Percentiles rank a stretch among this genome's conserved stretches.
Conservation (phyloP, 192 early-diverging fungal species). For the Coemansia sp. region DNA sequence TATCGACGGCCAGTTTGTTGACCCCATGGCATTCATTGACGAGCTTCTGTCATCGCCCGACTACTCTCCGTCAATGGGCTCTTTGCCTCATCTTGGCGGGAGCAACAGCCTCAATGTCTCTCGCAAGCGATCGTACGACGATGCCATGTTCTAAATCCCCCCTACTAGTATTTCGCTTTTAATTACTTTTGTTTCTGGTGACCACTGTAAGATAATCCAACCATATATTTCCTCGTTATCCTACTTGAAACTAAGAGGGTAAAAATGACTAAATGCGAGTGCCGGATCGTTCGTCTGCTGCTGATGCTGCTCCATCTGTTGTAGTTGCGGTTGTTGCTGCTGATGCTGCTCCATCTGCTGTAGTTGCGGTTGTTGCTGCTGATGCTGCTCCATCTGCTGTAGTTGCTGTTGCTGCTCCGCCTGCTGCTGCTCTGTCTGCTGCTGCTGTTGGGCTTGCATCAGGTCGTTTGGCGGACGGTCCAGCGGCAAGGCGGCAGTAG, state of each 20-base stretch:
- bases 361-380: no score
- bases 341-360: no score
- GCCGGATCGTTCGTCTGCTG: not conserved
- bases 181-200: not conserved
- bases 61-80: constrained; percentile 18
- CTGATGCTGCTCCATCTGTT: no score
- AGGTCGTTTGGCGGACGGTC: not conserved
- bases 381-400: no score
- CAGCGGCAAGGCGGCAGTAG: not conserved
- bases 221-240: not conserved
- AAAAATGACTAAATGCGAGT: not conserved
- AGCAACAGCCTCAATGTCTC: not conserved
- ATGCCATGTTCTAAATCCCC: constrained; percentile 31
- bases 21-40: constrained; percentile 49
- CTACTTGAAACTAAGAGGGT: not conserved
- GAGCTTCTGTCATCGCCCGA: constrained; percentile 42
- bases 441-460: not conserved
- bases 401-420: no score
- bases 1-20: constrained; percentile 37
- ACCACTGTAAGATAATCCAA: constrained; percentile 2
- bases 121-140: constrained; percentile 51
- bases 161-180: not conserved
- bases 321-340: no score
- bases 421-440: no score
- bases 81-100: not conserved